Conservation (phyloP, 208 protist species). For the Tritrichomonas foetus region DNA sequence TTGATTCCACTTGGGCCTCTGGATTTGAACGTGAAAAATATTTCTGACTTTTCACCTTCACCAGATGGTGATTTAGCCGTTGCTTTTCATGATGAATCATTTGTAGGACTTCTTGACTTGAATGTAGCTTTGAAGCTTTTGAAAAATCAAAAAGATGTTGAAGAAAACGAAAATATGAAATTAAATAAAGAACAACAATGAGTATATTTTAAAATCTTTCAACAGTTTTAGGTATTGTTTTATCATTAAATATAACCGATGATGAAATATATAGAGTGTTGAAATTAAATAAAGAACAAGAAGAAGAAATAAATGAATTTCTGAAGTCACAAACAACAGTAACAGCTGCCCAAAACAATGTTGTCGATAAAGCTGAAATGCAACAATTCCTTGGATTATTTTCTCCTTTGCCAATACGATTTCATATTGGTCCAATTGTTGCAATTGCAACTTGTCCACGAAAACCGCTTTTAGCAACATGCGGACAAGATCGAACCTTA, state of each 20-base stretch:
- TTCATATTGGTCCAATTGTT: not conserved
- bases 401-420: not conserved
- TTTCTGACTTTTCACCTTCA: not conserved
- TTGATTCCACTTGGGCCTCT: not conserved
- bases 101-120: not conserved
- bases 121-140: not conserved
- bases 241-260: too few species aligned
- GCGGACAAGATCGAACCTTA: constrained; percentile 5
- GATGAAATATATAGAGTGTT: too few species aligned
- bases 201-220: too few species aligned
- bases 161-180: not conserved
- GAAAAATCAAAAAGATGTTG: not conserved
- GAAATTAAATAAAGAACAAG: not conserved
- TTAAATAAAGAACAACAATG: too few species aligned
- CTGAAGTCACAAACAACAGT: not conserved
- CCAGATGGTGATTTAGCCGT: constrained; percentile 19
- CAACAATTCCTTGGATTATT: not conserved
- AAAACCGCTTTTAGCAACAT: constrained; percentile 29
- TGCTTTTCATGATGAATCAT: not conserved
- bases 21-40: not conserved
- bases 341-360: not conserved
- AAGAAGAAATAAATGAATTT: not conserved
- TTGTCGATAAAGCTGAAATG: not conserved
- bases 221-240: too few species aligned
- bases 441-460: constrained; percentile 21